Base-by-base conservation (phyloP, 2,329 filamentous ascomycete genomes). In the Sphaerulina musiva region DNA sequence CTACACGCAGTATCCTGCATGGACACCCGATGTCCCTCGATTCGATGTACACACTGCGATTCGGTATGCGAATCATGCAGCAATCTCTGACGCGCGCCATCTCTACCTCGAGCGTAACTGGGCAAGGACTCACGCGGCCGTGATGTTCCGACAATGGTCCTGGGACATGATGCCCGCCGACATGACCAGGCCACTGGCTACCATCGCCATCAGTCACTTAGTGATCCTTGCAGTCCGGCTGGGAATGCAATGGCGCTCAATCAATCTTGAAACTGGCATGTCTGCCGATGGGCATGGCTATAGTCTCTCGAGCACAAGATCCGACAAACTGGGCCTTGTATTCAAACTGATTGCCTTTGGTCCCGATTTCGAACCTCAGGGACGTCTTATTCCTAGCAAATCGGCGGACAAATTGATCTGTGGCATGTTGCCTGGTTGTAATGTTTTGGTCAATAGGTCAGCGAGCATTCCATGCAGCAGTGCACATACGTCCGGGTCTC, bases 81-180 rank as follows among this genome's bases (percentile, higher is more conserved):
- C 36, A 12, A 9, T 39, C 10, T 39, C 11, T 9, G 11, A 39
- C 8, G 11, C 11, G 3, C 36, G 36, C 36, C 14, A 11, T 10
- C 6, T 20, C 17, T 48, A 48, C 29, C 32, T n/a, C 31, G 36
- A 40, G 14, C 34, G 31, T 20, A 48, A 48, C 26, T 40, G 38
- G 20, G 46, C 46, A 11, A 26, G 46, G n/a, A 48, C 46, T 20
- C n/a, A 48, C 23, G 46, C 46, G 1, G 32, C 46, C 2, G 29
- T 48, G 10, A 40, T 36, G 7, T 48, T 48, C 20, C 32, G 46
- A 4, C 14, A 48, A 11, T 48, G 34, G 31, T 48, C 46, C 8
- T 48, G 46, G 46, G 46, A 48, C 32, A 48, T 40, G 34, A 48
- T 48, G 46, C 46, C 46, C 9, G 12, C 46, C n/a, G 46, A 48